These are phyloP conservation scores for Penicillium salamii DNA, from an alignment of 495 filamentous ascomycete genomes.

Conservation along the genomic window DNA sequence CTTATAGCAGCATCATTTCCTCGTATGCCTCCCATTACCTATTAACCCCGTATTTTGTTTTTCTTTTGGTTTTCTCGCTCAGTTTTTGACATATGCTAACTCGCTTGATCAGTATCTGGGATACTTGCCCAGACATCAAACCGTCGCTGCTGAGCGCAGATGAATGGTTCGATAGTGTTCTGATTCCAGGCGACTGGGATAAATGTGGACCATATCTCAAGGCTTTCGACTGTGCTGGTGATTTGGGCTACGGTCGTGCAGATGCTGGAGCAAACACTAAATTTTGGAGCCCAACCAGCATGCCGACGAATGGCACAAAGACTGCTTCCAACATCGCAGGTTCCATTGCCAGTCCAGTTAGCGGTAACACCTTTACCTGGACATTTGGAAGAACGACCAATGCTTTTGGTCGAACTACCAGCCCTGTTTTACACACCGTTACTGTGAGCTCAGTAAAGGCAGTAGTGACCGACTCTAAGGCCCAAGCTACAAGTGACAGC, in stretches of 20 bases:
- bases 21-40: slow-evolving; percentile 8
- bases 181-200: slow-evolving; percentile 5
- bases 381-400: background rate
- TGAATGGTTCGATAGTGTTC: background rate
- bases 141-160: slow-evolving; percentile 10
- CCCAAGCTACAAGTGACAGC: background rate
- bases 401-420: background rate
- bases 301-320: slow-evolving; percentile 16
- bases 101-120: slow-evolving; percentile 12
- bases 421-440: background rate
- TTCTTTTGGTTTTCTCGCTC: too few relatives aligned
- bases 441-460: slow-evolving; percentile 6
- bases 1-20: slow-evolving; percentile 17
- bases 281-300: slow-evolving; percentile 7
- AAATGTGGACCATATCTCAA: slow-evolving; percentile 11
- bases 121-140: slow-evolving; percentile 18
- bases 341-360: slow-evolving; percentile 12
- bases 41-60: too few relatives aligned
- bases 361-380: slow-evolving; percentile 19
- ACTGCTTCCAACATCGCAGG: slow-evolving; percentile 10
- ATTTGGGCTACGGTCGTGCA: slow-evolving; percentile 10
- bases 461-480: background rate
- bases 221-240: slow-evolving; percentile 7
- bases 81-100: background rate
- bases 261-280: slow-evolving; percentile 7